Evolutionary conservation across 2,329 filamentous ascomycete species (phyloP), one percentile per base, ranked within the genome.

Genomic region (Monilinia fructigena): DNA sequence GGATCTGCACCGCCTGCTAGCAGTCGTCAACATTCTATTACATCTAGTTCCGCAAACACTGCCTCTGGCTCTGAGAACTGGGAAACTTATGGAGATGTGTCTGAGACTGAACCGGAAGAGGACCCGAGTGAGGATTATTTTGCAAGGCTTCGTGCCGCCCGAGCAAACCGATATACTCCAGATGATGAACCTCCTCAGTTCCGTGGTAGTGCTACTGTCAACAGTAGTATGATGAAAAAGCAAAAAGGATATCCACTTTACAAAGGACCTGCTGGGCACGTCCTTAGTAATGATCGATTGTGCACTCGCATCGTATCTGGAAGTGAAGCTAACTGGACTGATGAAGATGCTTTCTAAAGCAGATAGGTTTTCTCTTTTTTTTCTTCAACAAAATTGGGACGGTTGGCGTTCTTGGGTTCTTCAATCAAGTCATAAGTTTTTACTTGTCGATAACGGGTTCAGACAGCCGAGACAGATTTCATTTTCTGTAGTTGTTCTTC

Each of bases 11-110:
- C 74, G 40, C 64, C 68, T 23, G 70, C 72, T 55, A 67, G 72
- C 31, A 82, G 80, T 68, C 82, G 92, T 58, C 91, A 94, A 72
- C 88, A 89, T 20, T 92, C 89, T 8, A 87, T 87, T 70, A 89
- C 89, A 0, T 93, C 91, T 2, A 80, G 80, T 2, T 79, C 81
- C 28, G 80, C 80, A n/a, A 92, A 90, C 1, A 83, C 83, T 28
- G 83, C 90, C 35, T 92, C 91, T 6, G 92, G 91, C 1, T 96
- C 92, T 4, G 94, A 98, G 79, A 98, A 98, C 77, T 98, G 94
- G 94, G 94, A 98, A 78, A 97, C 93, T 12, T 98, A 95, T 74
- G 93, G 95, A 72, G 92, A 96, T 76, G 87, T 85, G 71, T 92
- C 89, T 68, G 89, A 92, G 74, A 92, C 89, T 69, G 89, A 92